These are phyloP conservation scores for Coemansia sp. DNA, from an alignment of 192 early-diverging fungal genomes.

Conservation along the genomic window DNA sequence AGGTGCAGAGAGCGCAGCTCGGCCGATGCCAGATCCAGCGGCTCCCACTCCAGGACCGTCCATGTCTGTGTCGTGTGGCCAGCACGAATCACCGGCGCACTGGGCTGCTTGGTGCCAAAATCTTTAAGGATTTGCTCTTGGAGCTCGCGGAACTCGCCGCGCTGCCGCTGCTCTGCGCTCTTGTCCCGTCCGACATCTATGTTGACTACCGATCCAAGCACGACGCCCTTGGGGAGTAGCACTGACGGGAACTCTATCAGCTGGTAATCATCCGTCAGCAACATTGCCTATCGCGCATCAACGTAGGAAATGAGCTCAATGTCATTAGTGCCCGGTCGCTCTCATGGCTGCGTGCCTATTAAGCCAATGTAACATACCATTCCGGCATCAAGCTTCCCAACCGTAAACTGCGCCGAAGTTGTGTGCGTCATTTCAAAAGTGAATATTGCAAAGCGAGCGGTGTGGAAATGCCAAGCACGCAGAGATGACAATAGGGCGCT, in stretches of 20 bases:
- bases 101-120: conserved; percentile 76
- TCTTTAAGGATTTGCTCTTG: conserved; percentile 79
- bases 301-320: too few species aligned
- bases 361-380: conserved; percentile 55
- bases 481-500: neutral
- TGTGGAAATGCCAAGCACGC: neutral
- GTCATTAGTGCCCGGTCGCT: too few species aligned
- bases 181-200: conserved; percentile 89
- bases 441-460: neutral
- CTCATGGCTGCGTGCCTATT: too few species aligned
- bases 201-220: conserved; percentile 93
- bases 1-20: conserved; percentile 84
- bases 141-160: conserved; percentile 75
- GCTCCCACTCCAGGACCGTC: conserved; percentile 86
- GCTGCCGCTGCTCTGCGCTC: conserved; percentile 76
- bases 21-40: conserved; percentile 75
- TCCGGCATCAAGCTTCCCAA: conserved; percentile 92
- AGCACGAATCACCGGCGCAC: conserved; percentile 71
- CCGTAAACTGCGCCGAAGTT: conserved; percentile 64
- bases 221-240: conserved; percentile 89
- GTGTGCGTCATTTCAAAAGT: conserved; percentile 27
- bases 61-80: conserved; percentile 82
- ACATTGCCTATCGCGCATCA: conserved; percentile 73
- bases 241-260: conserved; percentile 97
- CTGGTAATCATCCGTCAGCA: conserved; percentile 96